A percentile compares a stretch with the other conserved stretches of the same genome.
These are phyloP conservation scores for Urostyla sp. DNA, from an alignment of 73 alveolate genomes.

Conservation along the genomic window DNA sequence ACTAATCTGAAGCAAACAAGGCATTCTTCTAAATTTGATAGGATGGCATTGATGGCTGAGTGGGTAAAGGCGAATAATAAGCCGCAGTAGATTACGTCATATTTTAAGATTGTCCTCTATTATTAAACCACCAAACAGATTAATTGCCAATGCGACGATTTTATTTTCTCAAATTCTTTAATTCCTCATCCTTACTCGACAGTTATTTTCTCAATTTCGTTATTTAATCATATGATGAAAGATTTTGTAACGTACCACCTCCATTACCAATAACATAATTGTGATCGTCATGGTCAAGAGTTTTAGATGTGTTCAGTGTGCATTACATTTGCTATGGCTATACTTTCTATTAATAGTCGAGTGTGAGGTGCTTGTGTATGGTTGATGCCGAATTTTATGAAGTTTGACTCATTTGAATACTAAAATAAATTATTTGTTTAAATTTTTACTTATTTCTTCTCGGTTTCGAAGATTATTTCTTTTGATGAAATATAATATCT, in stretches of 20 bases:
- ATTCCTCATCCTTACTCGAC: constrained; percentile 35
- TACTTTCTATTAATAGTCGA: no score
- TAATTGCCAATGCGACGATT: constrained; percentile 36
- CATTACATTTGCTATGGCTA: neutral
- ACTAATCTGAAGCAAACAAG: neutral
- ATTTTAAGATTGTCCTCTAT: constrained; percentile 5
- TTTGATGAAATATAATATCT: neutral
- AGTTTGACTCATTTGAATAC: constrained; percentile 2
- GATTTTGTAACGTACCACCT: neutral
- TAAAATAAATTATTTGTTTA: constrained; percentile 1
- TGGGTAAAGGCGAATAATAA: constrained; percentile 8
- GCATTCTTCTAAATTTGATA: constrained; percentile 4
- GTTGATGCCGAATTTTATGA: constrained; percentile 1
- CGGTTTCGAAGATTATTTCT: neutral
- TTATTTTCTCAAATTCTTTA: constrained; percentile 11
- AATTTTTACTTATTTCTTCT: neutral
- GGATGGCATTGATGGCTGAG: constrained; percentile 48
- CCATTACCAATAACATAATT: neutral
- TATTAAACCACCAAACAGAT: constrained; percentile 19
- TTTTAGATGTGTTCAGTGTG: neutral
- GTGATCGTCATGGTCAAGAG: neutral
- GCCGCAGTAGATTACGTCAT: constrained; percentile 10
- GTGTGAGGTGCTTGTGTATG: neutral
- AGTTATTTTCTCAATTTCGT: constrained; percentile 10
- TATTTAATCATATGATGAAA: constrained; percentile 18